Base-by-base conservation (phyloP, 176 grass and related monocot genomes). In the Bolboschoenus planiculmis region DNA sequence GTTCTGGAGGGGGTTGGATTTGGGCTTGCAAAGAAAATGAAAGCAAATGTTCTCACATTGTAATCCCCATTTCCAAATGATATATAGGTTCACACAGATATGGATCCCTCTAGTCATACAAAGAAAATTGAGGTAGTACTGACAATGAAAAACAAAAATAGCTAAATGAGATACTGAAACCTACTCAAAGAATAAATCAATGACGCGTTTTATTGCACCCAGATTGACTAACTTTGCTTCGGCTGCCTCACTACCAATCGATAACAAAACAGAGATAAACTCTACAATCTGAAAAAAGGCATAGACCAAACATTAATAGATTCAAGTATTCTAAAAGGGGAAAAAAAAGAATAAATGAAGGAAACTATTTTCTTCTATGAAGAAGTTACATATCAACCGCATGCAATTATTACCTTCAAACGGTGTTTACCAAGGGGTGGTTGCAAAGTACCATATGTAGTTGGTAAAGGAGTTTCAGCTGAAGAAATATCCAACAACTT, bases 171-270 rank as follows among this genome's bases (percentile, higher is more conserved):
- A 82, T 65, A 44, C 66, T 81, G 66, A 56, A 40, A 93, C 96
- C 88, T 91, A 99, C 96, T 99, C 92, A 84, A 99, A 99, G 83
- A 99, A 90, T 79, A 99, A 88, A 93, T 95, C 84, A 85, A 95
- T 81, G 85, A 85, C 73, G 48, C 27, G 56, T 82, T 91, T 93
- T 68, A 99, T 93, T 65, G 96, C 92, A 76, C 96, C 92, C 59
- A 91, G 89, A 26, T 85, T 78, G 82, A 91, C 91, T 80, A 99
- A 83, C 64, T 87, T 83, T 18, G 65, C 81, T 88, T 99, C 96
- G 20, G 92, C 92, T 82, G 85, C 60, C 88, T 90, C 89, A 81
- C 89, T 95, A 83, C 92, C 96, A 83, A 99, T 93, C 34, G 96
- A 89, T 55, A 99, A 86, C 80, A 99, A 86, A 87, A 95, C 92